Evolutionary conservation across 139 green algal genomes (phyloP).

Genomic region (Coccomyxa sp.): DNA sequence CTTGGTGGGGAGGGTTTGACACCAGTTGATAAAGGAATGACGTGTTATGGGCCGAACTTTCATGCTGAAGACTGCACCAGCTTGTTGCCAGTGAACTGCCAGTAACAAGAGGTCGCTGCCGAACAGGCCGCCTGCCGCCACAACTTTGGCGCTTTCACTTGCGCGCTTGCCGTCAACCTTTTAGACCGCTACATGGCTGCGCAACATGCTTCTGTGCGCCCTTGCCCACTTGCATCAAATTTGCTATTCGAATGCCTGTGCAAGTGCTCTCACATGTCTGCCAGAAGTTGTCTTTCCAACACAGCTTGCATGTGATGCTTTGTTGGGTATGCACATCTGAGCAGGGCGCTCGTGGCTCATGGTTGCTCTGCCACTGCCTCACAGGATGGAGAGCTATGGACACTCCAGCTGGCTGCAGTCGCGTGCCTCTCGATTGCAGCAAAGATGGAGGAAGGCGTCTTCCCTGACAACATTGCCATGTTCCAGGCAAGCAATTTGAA

Average conservation of each 20-base stretch:
- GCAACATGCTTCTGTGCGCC: neutral
- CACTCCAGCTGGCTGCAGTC: neutral
- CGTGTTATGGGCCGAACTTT: neutral
- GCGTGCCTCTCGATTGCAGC: slow-evolving; percentile 16
- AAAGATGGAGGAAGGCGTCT: slow-evolving; percentile 6
- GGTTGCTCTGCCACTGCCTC: neutral
- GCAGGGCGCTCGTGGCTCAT: too few species aligned
- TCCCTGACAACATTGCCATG: neutral
- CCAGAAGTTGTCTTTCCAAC: too few species aligned
- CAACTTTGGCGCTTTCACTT: neutral
- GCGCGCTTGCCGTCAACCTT: neutral
- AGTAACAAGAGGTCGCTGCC: neutral
- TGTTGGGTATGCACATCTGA: too few species aligned
- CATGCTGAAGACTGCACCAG: neutral
- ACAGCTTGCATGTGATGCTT: too few species aligned
- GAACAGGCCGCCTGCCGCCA: neutral
- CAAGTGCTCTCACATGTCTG: too few species aligned
- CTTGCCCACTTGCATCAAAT: neutral
- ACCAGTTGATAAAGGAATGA: neutral
- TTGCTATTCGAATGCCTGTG: neutral
- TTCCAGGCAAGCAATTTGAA: slow-evolving; percentile 9
- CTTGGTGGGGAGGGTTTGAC: neutral
- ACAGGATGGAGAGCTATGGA: neutral
- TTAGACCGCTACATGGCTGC: slow-evolving; percentile 4
- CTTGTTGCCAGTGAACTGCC: neutral